phyloP scores from a whole-genome alignment of 1,139 yeast genomes.

The Suhomyces bribrorum region DNA sequence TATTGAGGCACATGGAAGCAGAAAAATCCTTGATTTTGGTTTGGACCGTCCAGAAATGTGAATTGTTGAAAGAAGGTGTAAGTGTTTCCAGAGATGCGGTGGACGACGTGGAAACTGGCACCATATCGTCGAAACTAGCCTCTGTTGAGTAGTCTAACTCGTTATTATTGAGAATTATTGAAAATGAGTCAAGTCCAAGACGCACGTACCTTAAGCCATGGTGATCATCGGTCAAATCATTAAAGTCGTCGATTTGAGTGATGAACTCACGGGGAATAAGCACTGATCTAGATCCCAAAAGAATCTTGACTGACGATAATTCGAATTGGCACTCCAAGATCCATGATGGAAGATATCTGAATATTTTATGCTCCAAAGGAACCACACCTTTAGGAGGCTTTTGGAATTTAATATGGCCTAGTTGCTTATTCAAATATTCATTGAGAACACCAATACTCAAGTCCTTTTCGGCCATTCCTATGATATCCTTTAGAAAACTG shows the following conservation, averaged over 20 bases:
- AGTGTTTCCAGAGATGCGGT: conserved; percentile 29
- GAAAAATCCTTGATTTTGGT: conserved; percentile 20
- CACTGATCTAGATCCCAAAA: conserved; percentile 62
- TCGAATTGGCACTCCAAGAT: conserved; percentile 38
- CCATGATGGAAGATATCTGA: conserved; percentile 50
- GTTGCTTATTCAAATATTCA: conserved; percentile 28
- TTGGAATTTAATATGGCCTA: conserved; percentile 17
- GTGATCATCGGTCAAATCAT: conserved; percentile 40
- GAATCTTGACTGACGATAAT: conserved; percentile 32
- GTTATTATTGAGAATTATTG: conserved; percentile 14
- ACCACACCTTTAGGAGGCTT: neutral
- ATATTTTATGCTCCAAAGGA: conserved; percentile 25
- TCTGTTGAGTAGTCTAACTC: conserved; percentile 2
- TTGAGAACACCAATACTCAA: conserved; percentile 35
- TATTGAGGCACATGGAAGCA: conserved; percentile 31
- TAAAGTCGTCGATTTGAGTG: conserved; percentile 30
- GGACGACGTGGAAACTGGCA: conserved; percentile 12
- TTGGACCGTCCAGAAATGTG: conserved; percentile 23
- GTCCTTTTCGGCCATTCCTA: conserved; percentile 28
- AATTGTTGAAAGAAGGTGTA: conserved; percentile 13
- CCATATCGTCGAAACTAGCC: conserved; percentile 1
- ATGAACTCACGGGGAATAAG: conserved; percentile 49
- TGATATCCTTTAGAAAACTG: conserved; percentile 29
- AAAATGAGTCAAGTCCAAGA: conserved; percentile 14
- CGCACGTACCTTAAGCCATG: conserved; percentile 38